These are phyloP conservation scores for Monosporascus sp. DNA, from an alignment of 2,329 filamentous ascomycete genomes.

Conservation along the genomic window DNA sequence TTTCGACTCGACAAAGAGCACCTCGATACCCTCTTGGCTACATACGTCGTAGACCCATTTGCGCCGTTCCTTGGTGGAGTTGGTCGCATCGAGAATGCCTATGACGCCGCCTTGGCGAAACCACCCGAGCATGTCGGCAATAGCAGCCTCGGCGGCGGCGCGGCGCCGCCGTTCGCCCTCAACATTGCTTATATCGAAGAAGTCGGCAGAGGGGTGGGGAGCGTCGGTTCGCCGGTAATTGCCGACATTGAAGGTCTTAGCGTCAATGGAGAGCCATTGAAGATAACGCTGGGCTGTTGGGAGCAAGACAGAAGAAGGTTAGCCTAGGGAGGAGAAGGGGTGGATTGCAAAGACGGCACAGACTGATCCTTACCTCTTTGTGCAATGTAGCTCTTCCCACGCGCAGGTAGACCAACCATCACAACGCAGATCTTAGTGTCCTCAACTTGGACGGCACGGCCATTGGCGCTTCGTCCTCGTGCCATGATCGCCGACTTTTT, in stretches of 20 bases:
- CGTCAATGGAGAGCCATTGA: slow-evolving; percentile 90
- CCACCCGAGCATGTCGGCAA: slow-evolving; percentile 92
- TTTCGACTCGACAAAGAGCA: slow-evolving; percentile 93
- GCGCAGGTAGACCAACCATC: slow-evolving; percentile 93
- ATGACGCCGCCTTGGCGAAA: slow-evolving; percentile 78
- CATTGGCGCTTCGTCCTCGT: slow-evolving; percentile 43
- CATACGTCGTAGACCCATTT: slow-evolving; percentile 87
- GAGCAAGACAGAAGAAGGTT: slow-evolving; percentile 10
- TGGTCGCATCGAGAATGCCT: slow-evolving; percentile 92
- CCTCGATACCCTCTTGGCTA: slow-evolving; percentile 71
- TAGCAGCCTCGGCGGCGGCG: slow-evolving; percentile 84
- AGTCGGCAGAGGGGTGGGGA: slow-evolving; percentile 85
- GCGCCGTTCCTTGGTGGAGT: slow-evolving; percentile 84
- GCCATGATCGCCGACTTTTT: slow-evolving; percentile 25
- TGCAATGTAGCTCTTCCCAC: slow-evolving; percentile 96
- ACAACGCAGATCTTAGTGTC: slow-evolving; percentile 96
- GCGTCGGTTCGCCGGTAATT: slow-evolving; percentile 87
- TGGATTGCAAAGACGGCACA: no score
- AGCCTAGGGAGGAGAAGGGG: neutral
- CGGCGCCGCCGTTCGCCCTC: slow-evolving; percentile 86
- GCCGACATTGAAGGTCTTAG: slow-evolving; percentile 95
- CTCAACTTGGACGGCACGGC: slow-evolving; percentile 79
- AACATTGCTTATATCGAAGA: slow-evolving; percentile 86
- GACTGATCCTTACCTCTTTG: slow-evolving; percentile 67
- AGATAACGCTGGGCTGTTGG: slow-evolving; percentile 80